Conservation (phyloP, 305 asterid genomes). For the Fraxinus nigra region DNA sequence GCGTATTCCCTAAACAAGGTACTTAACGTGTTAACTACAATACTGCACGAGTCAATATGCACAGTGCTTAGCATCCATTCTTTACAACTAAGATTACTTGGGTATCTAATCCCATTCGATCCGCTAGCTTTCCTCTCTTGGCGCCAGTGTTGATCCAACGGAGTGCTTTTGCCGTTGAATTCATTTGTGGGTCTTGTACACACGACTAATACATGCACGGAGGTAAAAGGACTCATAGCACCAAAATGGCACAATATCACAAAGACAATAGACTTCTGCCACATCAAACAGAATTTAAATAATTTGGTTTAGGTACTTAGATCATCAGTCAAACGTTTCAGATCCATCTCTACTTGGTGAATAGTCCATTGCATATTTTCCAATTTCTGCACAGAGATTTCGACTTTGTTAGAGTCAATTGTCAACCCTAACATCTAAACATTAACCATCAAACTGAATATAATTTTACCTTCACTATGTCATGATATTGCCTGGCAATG, state of each 20-base stretch:
- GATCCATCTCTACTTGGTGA: slow-evolving; percentile 95
- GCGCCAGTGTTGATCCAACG: background rate
- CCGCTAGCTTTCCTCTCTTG: background rate
- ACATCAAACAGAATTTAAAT: background rate
- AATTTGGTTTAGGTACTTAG: slow-evolving; percentile 36
- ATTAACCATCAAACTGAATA: background rate
- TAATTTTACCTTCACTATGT: slow-evolving; percentile 5
- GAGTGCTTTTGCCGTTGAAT: background rate
- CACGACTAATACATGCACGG: background rate
- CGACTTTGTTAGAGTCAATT: background rate
- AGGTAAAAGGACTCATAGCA: background rate
- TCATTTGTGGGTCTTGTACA: background rate
- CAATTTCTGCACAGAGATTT: slow-evolving; percentile 61
- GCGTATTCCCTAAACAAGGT: background rate
- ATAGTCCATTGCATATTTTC: slow-evolving; percentile 96
- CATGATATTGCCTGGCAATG: slow-evolving; percentile 3
- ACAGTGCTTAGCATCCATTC: background rate
- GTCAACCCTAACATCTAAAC: background rate
- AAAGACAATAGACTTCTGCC: background rate
- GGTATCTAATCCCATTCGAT: background rate
- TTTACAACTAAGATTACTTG: background rate
- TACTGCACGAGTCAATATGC: background rate
- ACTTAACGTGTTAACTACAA: background rate
- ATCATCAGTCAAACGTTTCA: slow-evolving; percentile 74
- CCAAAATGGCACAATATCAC: background rate